phyloP scores from a whole-genome alignment of 495 filamentous ascomycete genomes.

The Chaetomium tenue region DNA sequence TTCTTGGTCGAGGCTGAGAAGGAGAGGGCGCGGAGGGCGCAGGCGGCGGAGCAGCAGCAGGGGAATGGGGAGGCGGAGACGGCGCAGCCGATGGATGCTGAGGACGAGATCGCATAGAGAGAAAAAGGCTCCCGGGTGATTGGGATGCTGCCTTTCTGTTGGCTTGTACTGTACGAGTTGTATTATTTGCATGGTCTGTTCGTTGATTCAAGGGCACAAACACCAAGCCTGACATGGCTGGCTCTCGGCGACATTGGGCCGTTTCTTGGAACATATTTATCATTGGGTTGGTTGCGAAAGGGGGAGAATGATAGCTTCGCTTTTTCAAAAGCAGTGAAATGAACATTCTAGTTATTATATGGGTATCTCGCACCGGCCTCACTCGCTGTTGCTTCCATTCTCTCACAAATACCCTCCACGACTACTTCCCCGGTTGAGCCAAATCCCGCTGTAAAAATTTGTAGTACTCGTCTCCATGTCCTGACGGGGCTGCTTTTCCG shows the following conservation, averaged over 20 bases:
- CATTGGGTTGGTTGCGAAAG: neutral
- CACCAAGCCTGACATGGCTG: neutral
- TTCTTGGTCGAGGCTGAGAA: slow-evolving; percentile 48
- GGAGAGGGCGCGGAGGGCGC: slow-evolving; percentile 24
- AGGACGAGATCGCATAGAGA: neutral
- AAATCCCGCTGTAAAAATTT: neutral
- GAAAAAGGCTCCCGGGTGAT: no score
- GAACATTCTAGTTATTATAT: neutral
- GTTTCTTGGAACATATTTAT: neutral
- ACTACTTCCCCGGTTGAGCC: neutral
- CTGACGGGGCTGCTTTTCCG: neutral
- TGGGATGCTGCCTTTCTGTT: neutral
- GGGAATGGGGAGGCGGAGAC: neutral
- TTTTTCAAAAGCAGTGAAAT: neutral
- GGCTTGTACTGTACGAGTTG: neutral
- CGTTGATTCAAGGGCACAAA: neutral
- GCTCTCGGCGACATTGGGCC: neutral
- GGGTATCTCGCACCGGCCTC: neutral
- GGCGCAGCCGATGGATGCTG: slow-evolving; percentile 1
- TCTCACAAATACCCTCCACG: neutral
- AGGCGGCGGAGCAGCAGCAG: neutral
- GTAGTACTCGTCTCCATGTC: neutral
- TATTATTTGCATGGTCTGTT: neutral
- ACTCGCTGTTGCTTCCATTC: neutral
- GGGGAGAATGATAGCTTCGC: neutral